Percentiles rank a stretch among this genome's conserved stretches.
Evolutionary conservation across 352 stramenopile genomes (phyloP).

Genomic region (Thalassiosira mediterranea): DNA sequence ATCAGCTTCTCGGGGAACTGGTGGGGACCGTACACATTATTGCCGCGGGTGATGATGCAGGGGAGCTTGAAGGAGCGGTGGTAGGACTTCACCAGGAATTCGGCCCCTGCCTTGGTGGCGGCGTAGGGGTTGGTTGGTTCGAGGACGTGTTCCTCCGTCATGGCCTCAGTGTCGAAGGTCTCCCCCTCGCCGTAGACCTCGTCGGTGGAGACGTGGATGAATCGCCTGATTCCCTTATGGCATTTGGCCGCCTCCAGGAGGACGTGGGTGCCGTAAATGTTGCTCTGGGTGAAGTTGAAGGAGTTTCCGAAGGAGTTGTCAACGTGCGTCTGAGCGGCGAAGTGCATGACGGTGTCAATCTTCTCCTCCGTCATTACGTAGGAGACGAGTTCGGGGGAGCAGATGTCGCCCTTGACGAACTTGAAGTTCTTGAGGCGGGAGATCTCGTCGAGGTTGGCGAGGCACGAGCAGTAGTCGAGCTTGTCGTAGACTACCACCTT

Average conservation of each 20-base stretch:
- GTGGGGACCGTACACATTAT: constrained; percentile 98
- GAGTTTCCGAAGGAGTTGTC: constrained; percentile 99
- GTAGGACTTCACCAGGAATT: constrained; percentile 97
- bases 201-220: constrained; percentile 98
- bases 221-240: constrained; percentile 87
- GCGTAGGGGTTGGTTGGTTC: constrained; percentile 97
- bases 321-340: constrained; percentile 96
- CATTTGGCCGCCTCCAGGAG: constrained; percentile 94
- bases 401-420: constrained; percentile 98
- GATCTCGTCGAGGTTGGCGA: constrained; percentile 88
- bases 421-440: constrained; percentile 90
- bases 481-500: constrained; percentile 96
- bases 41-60: constrained; percentile 96
- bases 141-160: constrained; percentile 93
- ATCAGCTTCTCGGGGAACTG: constrained; percentile 99
- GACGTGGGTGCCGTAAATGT: constrained; percentile 97
- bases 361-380: constrained; percentile 93
- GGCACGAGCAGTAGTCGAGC: constrained; percentile 90
- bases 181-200: constrained; percentile 97
- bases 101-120: constrained; percentile 96
- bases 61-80: constrained; percentile 93
- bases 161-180: constrained; percentile 88
- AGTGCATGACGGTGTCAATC: constrained; percentile 98
- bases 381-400: constrained; percentile 90
- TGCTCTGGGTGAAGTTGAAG: constrained; percentile 97